Conservation (phyloP, 108 stramenopile species). For the Stephanodiscus minutulus region DNA sequence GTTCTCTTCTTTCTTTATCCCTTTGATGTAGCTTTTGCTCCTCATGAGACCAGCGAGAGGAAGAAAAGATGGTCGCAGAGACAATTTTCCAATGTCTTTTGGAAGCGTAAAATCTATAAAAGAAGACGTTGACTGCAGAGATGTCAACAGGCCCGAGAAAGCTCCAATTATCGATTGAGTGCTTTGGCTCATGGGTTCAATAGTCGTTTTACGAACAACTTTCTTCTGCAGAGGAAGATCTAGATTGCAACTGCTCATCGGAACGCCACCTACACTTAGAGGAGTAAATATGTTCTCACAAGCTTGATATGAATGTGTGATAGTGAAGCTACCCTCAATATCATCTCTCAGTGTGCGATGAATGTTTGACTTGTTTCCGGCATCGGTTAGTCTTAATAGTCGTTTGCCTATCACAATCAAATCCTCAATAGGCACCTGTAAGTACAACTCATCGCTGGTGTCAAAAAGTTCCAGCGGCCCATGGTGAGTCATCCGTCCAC, state of each 20-base stretch:
- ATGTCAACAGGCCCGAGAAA: slow-evolving; percentile 16
- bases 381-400: slow-evolving; percentile 30
- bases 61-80: slow-evolving; percentile 19
- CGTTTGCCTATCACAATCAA: slow-evolving; percentile 51
- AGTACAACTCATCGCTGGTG: slow-evolving; percentile 6
- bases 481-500: slow-evolving; percentile 51
- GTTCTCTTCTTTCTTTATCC: background rate
- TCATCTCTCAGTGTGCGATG: background rate
- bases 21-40: slow-evolving; percentile 15
- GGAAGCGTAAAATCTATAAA: slow-evolving; percentile 22
- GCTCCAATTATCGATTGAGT: background rate
- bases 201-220: background rate
- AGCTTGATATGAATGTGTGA: slow-evolving; percentile 51
- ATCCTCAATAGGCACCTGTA: slow-evolving; percentile 62
- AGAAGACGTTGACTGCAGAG: slow-evolving; percentile 1
- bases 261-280: slow-evolving; percentile 11
- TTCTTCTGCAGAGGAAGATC: no score
- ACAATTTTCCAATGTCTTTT: slow-evolving; percentile 9
- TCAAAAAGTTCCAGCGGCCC: slow-evolving; percentile 53
- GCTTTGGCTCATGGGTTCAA: background rate
- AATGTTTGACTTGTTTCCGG: slow-evolving; percentile 1
- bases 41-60: slow-evolving; percentile 11
- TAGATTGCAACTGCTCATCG: slow-evolving; percentile 9
- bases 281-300: slow-evolving; percentile 27
- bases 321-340: slow-evolving; percentile 14